A percentile compares a stretch with the other conserved stretches of the same genome.
These are phyloP conservation scores for Dictyostelium gargantuum DNA, from an alignment of 208 protist species.

Conservation along the genomic window DNA sequence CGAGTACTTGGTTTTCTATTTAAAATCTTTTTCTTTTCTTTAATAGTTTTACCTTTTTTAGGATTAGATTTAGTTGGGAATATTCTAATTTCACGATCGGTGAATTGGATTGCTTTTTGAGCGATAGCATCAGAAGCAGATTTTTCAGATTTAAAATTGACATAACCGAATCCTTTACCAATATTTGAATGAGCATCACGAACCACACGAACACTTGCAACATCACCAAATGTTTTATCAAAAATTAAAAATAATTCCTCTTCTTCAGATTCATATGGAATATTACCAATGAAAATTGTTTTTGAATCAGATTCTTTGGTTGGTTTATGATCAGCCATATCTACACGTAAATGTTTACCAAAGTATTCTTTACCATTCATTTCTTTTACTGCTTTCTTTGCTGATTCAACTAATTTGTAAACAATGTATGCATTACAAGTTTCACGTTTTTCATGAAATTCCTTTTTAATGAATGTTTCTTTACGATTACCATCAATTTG, in stretches of 20 bases:
- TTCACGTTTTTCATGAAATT: slow-evolving; percentile 60
- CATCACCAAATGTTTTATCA: slow-evolving; percentile 29
- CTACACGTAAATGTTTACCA: slow-evolving; percentile 30
- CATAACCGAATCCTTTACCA: slow-evolving; percentile 75
- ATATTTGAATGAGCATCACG: slow-evolving; percentile 55
- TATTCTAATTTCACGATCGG: slow-evolving; percentile 1
- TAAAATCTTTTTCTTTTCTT: neutral
- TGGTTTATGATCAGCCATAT: slow-evolving; percentile 1
- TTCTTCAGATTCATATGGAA: slow-evolving; percentile 69
- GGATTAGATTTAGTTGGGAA: slow-evolving; percentile 57
- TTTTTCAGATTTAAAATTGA: slow-evolving; percentile 13
- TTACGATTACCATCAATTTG: slow-evolving; percentile 10
- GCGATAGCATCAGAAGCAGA: neutral
- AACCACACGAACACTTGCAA: slow-evolving; percentile 64
- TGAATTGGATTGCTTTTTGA: neutral
- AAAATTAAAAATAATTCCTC: slow-evolving; percentile 69
- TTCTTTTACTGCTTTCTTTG: slow-evolving; percentile 3
- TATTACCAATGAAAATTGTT: slow-evolving; percentile 65
- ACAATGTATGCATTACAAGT: slow-evolving; percentile 75
- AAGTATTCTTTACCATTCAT: slow-evolving; percentile 24
- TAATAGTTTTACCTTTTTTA: slow-evolving; percentile 41
- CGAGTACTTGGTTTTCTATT: neutral
- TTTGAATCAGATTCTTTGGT: neutral
- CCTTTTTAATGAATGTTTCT: slow-evolving; percentile 61
- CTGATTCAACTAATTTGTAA: neutral